Percentiles rank a stretch among this genome's conserved stretches.
Evolutionary conservation across 257 asterid genomes (phyloP).

Genomic region (Lavandula angustifolia): DNA sequence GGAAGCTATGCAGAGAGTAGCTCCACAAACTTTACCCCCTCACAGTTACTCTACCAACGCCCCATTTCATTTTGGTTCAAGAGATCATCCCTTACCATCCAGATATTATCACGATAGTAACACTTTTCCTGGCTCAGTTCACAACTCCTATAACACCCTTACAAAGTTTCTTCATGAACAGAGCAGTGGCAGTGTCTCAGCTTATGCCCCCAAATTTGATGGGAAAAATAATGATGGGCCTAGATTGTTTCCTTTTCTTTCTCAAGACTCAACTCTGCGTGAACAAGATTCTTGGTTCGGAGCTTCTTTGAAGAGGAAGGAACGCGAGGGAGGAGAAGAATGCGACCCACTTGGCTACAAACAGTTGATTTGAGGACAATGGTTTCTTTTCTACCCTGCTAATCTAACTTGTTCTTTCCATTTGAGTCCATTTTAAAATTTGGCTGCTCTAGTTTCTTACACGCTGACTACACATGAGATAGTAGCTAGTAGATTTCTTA

Average conservation of each 20-base stretch:
- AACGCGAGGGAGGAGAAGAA: conserved; percentile 54
- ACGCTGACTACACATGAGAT: conserved; percentile 19
- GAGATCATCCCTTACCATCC: too few species aligned
- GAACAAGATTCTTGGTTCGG: conserved; percentile 40
- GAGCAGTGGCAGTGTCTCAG: conserved; percentile 19
- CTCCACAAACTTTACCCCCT: conserved; percentile 41
- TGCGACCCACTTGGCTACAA: conserved; percentile 43
- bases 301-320: conserved; percentile 50
- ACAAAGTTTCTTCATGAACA: conserved; percentile 35
- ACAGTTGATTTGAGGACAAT: conserved; percentile 37
- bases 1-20: conserved; percentile 37
- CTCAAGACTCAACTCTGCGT: conserved; percentile 28
- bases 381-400: conserved; percentile 25
- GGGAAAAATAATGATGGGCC: conserved; percentile 38
- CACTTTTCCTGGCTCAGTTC: conserved; percentile 18
- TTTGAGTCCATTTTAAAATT: conserved; percentile 27
- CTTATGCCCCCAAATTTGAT: conserved; percentile 26
- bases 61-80: conserved; percentile 38
- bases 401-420: conserved; percentile 34
- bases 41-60: conserved; percentile 34
- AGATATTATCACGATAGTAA: conserved; percentile 32
- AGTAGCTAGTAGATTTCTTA: conserved; percentile 8
- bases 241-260: conserved; percentile 34
- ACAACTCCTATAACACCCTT: conserved; percentile 26
- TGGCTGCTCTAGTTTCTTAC: conserved; percentile 19